phyloP scores from a whole-genome alignment of 2,329 filamentous ascomycete genomes.

The Mycosphaerella sp. region DNA sequence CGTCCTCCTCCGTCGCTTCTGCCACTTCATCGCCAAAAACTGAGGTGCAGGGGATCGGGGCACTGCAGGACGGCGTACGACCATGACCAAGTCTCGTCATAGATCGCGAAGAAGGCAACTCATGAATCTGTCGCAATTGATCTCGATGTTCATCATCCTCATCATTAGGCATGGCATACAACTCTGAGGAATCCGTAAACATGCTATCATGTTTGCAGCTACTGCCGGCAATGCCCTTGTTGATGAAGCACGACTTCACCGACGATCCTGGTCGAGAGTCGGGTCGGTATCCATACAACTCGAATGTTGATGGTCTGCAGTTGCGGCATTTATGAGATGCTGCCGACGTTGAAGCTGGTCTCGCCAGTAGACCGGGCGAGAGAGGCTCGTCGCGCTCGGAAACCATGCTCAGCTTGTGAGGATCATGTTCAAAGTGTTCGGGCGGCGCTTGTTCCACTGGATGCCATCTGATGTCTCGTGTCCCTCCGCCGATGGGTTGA shows the following conservation, averaged over 20 bases:
- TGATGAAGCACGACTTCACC: neutral
- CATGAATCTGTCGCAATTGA: conserved; percentile 1
- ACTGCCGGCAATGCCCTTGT: neutral
- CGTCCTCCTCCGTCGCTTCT: neutral
- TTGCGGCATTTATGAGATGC: neutral
- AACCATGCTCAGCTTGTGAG: conserved; percentile 8
- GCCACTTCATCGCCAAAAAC: neutral
- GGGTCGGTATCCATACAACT: neutral
- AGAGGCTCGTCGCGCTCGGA: conserved; percentile 5
- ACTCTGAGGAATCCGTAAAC: conserved; percentile 6
- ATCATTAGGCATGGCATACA: conserved; percentile 1
- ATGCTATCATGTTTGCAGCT: conserved; percentile 7
- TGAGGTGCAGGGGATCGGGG: neutral
- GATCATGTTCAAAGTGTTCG: conserved; percentile 1
- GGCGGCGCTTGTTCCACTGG: neutral
- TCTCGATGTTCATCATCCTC: conserved; percentile 1
- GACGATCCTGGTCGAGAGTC: conserved; percentile 1
- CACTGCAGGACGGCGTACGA: conserved; percentile 5
- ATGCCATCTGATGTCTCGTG: conserved; percentile 4
- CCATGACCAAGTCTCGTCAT: neutral
- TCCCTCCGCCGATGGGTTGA: conserved; percentile 1
- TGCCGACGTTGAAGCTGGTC: neutral
- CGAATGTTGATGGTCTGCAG: neutral
- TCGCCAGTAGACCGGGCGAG: neutral
- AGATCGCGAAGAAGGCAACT: conserved; percentile 1